Base-by-base conservation (phyloP, 345 rosid species). In the Clarkia xantiana region DNA sequence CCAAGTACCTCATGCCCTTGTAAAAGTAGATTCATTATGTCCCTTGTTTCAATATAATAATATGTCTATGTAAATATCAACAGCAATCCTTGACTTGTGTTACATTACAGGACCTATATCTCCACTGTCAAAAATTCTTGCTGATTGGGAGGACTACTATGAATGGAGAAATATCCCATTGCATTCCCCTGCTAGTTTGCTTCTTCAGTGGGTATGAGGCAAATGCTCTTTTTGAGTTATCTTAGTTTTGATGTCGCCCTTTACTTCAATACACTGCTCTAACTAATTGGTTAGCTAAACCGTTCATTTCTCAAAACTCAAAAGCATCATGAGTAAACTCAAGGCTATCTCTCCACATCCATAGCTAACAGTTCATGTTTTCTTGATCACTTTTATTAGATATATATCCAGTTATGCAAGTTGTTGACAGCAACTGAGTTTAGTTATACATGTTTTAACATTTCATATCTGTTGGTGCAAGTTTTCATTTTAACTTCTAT, bases 161-260 rank as follows among this genome's bases (percentile, higher is more conserved):
- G 80, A 70, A 51, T 86, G 96, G 96, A 81, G 94, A 60, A 46
- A 71, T 71, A 70, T 91, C 49, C 90, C 90, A 3, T 47, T 84
- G 13, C 58, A 73, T 68, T 91, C 98, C 42, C 94, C 96, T 42
- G 80, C 68, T 61, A 83, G 94, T 62, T 61, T 91, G 62, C 83
- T 86, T 64, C 95, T 91, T 54, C 96, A 86, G 60, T 86, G 93
- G 94, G 98, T 91, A 90, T 0, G 52, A 49, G 57, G 53, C 20
- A 43, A 23, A 13, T 25, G 9, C 40, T 55, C 34, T 0, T 53
- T 48, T 54, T 36, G 59, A 48, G 9, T 62, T 18, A 11, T 17
- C 22, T 43, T 14, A 45, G 44, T 49, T 14, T 18, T 39, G 18
- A 51, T 29, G 13, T 52, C 14, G 34, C 14, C n/a, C 58, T n/a